Evolutionary conservation across 2,329 filamentous ascomycete species (phyloP).

Genomic region (Colletotrichum chrysophilum): DNA sequence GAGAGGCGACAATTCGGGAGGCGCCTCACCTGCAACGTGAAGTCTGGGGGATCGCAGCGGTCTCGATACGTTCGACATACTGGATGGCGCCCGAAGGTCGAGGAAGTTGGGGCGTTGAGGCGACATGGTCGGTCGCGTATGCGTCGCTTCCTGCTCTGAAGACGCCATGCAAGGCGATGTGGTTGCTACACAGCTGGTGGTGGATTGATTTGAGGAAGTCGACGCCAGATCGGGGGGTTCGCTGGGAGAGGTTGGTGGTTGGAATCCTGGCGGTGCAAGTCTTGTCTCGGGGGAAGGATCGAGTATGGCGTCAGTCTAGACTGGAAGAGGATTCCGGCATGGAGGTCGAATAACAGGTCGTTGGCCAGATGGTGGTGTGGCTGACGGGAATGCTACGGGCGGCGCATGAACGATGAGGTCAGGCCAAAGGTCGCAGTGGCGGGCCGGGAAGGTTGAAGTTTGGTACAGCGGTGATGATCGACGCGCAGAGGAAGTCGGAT

Average conservation of each 20-base stretch:
- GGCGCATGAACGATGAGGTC: slow-evolving; percentile 26
- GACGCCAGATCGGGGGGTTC: not conserved
- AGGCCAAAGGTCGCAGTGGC: slow-evolving; percentile 11
- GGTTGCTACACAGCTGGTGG: not conserved
- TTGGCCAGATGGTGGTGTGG: slow-evolving; percentile 8
- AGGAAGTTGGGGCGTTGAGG: slow-evolving; percentile 61
- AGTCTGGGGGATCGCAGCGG: slow-evolving; percentile 75
- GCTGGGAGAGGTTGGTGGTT: slow-evolving; percentile 16
- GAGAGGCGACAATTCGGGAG: slow-evolving; percentile 89
- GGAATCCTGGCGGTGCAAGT: slow-evolving; percentile 17
- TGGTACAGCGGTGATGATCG: not conserved
- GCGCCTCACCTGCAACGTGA: slow-evolving; percentile 79
- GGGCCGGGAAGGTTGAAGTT: not conserved
- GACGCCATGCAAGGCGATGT: slow-evolving; percentile 11
- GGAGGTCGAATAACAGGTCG: slow-evolving; percentile 10
- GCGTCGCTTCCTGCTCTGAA: not conserved
- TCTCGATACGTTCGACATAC: slow-evolving; percentile 48
- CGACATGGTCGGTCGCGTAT: slow-evolving; percentile 44
- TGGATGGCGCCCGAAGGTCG: slow-evolving; percentile 63
- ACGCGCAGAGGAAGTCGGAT: not conserved
- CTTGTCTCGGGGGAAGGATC: slow-evolving; percentile 24
- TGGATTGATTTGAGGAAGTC: not conserved
- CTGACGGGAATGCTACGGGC: slow-evolving; percentile 15
- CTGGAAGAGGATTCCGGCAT: slow-evolving; percentile 1
- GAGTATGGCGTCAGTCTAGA: slow-evolving; percentile 26